phyloP scores from a whole-genome alignment of 2,329 filamentous ascomycete genomes.

The Pseudocercospora fuligena region DNA sequence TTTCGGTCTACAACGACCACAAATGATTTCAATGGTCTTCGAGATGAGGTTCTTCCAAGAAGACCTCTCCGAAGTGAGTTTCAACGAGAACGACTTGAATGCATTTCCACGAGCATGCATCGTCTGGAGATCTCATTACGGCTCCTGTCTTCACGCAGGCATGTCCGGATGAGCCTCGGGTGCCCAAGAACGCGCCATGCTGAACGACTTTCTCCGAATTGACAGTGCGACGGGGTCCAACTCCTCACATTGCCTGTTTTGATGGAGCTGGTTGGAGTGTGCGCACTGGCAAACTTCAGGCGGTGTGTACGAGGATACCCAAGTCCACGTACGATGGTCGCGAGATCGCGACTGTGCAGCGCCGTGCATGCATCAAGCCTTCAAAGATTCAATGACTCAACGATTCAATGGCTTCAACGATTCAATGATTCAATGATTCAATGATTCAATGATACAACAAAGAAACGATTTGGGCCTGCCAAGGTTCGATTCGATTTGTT shows the following conservation, averaged over 20 bases:
- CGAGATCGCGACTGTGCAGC: background rate
- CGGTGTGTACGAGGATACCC: background rate
- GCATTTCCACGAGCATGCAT: background rate
- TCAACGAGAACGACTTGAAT: background rate
- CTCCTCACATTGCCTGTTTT: background rate
- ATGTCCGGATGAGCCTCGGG: slow-evolving; percentile 7
- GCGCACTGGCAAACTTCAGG: slow-evolving; percentile 7
- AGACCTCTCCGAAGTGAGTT: background rate
- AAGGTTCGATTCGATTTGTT: background rate
- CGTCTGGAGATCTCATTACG: slow-evolving; percentile 4
- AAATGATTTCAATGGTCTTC: background rate
- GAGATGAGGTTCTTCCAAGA: background rate
- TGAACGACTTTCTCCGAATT: background rate
- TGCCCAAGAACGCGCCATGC: slow-evolving; percentile 10
- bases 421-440: background rate
- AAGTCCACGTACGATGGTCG: background rate
- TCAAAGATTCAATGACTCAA: background rate
- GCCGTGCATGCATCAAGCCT: background rate
- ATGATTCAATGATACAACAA: background rate
- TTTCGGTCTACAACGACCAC: too few species aligned
- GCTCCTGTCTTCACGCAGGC: background rate
- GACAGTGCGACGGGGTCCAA: background rate
- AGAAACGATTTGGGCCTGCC: background rate
- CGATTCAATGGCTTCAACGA: background rate
- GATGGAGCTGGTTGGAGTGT: background rate